These are phyloP conservation scores for Panicum hallii DNA, from an alignment of 202 grass and related monocot genomes.

Conservation along the genomic window DNA sequence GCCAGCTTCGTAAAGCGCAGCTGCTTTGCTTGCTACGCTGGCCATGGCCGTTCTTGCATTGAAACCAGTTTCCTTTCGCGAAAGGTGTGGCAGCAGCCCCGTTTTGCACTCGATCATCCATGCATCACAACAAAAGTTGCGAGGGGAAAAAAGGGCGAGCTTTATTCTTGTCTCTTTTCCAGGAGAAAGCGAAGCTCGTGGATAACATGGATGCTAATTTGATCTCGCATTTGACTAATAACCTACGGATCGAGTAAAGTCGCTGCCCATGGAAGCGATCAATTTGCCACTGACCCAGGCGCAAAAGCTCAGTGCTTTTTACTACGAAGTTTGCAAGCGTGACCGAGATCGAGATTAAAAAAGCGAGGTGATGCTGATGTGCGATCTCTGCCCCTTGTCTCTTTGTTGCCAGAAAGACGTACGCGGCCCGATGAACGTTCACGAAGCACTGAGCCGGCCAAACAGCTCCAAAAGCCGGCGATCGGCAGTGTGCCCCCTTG, in stretches of 20 bases:
- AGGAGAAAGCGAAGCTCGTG: background rate
- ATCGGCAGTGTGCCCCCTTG: too few species aligned
- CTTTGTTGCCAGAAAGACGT: background rate
- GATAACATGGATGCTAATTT: background rate
- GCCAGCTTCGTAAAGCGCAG: constrained; percentile 25
- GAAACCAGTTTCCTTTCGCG: background rate
- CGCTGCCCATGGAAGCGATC: background rate
- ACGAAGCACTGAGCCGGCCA: background rate
- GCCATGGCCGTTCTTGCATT: background rate
- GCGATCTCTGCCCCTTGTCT: background rate
- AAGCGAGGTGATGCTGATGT: background rate
- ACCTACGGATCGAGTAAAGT: background rate
- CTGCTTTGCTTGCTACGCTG: background rate
- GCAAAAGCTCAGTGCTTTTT: background rate
- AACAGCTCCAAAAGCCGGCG: background rate
- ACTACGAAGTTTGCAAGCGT: background rate
- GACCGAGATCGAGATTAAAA: too few species aligned
- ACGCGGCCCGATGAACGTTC: too few species aligned
- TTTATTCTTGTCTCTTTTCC: background rate
- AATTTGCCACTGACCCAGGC: background rate
- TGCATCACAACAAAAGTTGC: constrained; percentile 3
- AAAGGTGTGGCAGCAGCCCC: background rate
- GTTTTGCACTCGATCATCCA: constrained; percentile 11
- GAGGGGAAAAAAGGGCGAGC: background rate
- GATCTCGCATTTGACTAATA: background rate